phyloP scores from a whole-genome alignment of 1,284 basidiomycete genomes.

The Boletus semigastroideus region DNA sequence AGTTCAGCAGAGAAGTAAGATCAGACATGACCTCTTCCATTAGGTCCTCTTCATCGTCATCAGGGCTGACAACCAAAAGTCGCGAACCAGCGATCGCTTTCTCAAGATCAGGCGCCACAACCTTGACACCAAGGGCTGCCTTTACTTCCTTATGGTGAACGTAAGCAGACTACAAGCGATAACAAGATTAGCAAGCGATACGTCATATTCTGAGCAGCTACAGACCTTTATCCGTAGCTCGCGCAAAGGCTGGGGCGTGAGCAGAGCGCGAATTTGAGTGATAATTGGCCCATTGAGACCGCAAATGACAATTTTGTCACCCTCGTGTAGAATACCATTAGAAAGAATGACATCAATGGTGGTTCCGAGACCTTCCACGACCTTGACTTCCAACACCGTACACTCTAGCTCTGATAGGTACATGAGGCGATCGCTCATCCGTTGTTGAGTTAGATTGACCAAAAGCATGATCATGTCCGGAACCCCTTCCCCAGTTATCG shows the following conservation, averaged over 20 bases:
- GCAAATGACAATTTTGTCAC: constrained; percentile 95
- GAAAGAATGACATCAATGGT: constrained; percentile 98
- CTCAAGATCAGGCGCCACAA: constrained; percentile 93
- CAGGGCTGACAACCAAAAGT: constrained; percentile 87
- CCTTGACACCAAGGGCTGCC: constrained; percentile 97
- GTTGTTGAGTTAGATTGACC: constrained; percentile 95
- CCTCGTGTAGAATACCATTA: constrained; percentile 91
- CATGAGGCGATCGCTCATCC: constrained; percentile 98
- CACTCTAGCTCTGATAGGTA: constrained; percentile 98
- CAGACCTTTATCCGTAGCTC: constrained; percentile 93
- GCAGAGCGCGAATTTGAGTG: constrained; percentile 90
- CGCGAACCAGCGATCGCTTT: constrained; percentile 99
- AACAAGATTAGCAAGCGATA: constrained; percentile 2
- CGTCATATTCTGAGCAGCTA: constrained; percentile 5
- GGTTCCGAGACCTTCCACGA: constrained; percentile 97
- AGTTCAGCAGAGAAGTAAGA: constrained; percentile 86
- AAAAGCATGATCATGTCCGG: constrained; percentile 99
- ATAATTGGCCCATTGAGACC: constrained; percentile 98
- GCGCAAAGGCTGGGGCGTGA: constrained; percentile 96
- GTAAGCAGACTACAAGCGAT: constrained; percentile 74
- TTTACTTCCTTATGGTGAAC: constrained; percentile 99
- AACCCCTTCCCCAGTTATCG: constrained; percentile 96
- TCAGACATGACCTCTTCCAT: constrained; percentile 98
- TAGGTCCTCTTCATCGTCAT: constrained; percentile 95
- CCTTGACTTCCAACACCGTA: constrained; percentile 99